Percentiles rank a stretch among this genome's conserved stretches.
These are phyloP conservation scores for Neurospora sp. DNA, from an alignment of 495 filamentous ascomycete genomes.

Conservation along the genomic window DNA sequence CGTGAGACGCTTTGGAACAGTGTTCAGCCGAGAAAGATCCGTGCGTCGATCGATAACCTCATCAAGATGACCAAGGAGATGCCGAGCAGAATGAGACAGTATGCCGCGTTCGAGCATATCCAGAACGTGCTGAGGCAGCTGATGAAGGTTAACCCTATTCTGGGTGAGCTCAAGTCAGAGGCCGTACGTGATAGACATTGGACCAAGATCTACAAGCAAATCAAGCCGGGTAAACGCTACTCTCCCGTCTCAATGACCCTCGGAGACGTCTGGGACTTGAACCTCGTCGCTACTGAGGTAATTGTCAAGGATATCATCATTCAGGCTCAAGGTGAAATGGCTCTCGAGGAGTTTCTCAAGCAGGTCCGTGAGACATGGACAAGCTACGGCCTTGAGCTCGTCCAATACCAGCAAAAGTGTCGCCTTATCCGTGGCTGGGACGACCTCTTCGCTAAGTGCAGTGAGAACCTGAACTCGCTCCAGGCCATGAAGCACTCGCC, in stretches of 20 bases:
- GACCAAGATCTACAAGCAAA: conserved; percentile 90
- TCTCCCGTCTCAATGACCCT: conserved; percentile 88
- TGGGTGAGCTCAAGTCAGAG: conserved; percentile 91
- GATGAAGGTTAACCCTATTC: conserved; percentile 77
- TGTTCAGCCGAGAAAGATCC: conserved; percentile 83
- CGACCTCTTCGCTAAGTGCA: conserved; percentile 95
- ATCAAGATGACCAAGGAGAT: conserved; percentile 99
- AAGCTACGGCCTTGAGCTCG: conserved; percentile 83
- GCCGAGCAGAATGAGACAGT: conserved; percentile 97
- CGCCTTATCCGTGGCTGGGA: conserved; percentile 96
- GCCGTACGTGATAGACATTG: conserved; percentile 93
- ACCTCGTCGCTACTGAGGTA: conserved; percentile 73
- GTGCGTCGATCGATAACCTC: conserved; percentile 75
- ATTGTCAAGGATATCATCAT: conserved; percentile 85
- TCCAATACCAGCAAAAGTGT: conserved; percentile 96
- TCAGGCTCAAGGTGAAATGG: conserved; percentile 98
- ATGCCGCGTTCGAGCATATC: conserved; percentile 96
- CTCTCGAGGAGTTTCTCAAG: conserved; percentile 92
- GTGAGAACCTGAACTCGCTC: conserved; percentile 91
- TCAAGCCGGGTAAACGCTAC: conserved; percentile 84
- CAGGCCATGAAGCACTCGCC: conserved; percentile 99
- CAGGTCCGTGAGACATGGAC: conserved; percentile 96
- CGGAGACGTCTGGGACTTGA: conserved; percentile 95
- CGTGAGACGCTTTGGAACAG: conserved; percentile 86
- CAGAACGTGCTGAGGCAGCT: conserved; percentile 81